Evolutionary conservation across 2,329 filamentous ascomycete species (phyloP), one percentile per base, ranked within the genome.

Genomic region (Cucurbitaria berberidis): DNA sequence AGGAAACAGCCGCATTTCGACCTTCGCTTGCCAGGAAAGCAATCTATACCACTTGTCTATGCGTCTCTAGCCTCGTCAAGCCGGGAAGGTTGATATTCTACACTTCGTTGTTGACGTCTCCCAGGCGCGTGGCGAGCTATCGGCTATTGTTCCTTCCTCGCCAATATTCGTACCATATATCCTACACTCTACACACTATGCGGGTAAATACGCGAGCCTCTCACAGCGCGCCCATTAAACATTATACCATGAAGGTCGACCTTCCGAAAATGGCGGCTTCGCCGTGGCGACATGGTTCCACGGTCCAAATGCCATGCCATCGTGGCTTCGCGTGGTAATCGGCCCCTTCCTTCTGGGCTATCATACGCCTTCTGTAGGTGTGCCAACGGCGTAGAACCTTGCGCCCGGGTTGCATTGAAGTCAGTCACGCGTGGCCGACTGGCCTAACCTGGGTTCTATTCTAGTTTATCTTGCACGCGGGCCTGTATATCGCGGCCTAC

Each of bases 161-260:
- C 39, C 43, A 61, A 58, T 59, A 53, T 59, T 62, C 48, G 41
- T 32, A 52, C 54, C 59, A 66, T 69, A 34, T 67, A 69, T 64
- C 49, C 36, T 56, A 56, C 48, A 61, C 51, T 64, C 45, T 57
- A 57, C 45, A 59, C 57, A 66, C 54, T 70, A 62, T 70, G 45
- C 66, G 69, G 68, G n/a, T 72, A 70, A 72, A 71, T 61, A 29
- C 27, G 15, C 22, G 42, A 44, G 49, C 66, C 66, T 65, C 53
- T 67, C 58, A 64, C 34, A 62, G 8, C 44, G 10, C 45, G 38
- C 44, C 44, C 45, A 59, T 58, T 58, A n/a, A 40, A 29, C 49
- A 48, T 60, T 54, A 60, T 50, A 45, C 51, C 36, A 41, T 41
- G 43, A 51, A 29, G 21, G 35, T 41, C 36, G 54, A 44, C 48